These are phyloP conservation scores for Heteromeles arbutifolia DNA, from an alignment of 306 rosid genomes.

Conservation along the genomic window DNA sequence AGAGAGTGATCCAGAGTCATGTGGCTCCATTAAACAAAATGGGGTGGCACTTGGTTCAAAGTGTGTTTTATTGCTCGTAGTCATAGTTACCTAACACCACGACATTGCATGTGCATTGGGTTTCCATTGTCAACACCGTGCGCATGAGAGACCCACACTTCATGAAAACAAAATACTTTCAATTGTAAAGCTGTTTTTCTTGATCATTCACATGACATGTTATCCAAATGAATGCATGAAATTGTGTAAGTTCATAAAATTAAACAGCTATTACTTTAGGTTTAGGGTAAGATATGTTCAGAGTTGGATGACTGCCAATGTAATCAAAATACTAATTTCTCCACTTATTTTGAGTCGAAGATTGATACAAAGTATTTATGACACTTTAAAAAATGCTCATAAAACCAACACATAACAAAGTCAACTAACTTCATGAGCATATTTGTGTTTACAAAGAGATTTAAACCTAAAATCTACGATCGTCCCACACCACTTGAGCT, in stretches of 20 bases:
- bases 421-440: background rate
- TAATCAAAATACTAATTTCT: background rate
- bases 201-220: background rate
- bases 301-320: background rate
- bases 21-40: slow-evolving; percentile 11
- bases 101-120: slow-evolving; percentile 27
- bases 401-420: background rate
- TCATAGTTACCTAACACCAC: background rate
- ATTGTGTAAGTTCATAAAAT: background rate
- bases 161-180: background rate
- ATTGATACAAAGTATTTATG: background rate
- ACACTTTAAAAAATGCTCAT: background rate
- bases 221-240: background rate
- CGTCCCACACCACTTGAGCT: background rate
- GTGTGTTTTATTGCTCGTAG: background rate
- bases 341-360: background rate
- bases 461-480: background rate
- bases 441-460: background rate
- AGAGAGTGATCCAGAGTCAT: background rate
- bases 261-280: background rate
- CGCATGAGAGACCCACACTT: background rate
- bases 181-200: background rate
- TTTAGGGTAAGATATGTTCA: background rate
- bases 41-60: slow-evolving; percentile 2
- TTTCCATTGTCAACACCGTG: background rate